Base-by-base conservation (phyloP, 2,329 filamentous ascomycete genomes). In the Ophiostoma ulmi region DNA sequence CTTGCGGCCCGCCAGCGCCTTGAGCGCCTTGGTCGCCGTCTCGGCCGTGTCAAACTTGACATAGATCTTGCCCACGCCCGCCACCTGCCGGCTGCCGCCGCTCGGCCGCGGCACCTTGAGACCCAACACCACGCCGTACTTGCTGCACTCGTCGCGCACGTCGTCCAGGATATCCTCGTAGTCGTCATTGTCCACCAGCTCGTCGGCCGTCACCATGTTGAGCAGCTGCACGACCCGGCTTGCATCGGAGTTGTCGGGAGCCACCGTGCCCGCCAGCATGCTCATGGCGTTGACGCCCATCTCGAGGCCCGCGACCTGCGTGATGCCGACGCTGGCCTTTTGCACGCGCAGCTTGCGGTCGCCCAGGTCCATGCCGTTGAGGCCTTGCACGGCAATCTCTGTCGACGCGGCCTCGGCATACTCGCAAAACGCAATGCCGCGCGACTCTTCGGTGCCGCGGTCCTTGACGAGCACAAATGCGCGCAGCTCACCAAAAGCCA, bases 261-360 rank as follows among this genome's bases (percentile, higher is more conserved):
- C 91, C 3, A 90, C 92, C 26, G 95, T 97, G 71, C 94, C 94
- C 52, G 95, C 95, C 76, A 99, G 91, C 87, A 97, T 93, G 68
- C 94, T 97, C 89, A 99, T 98, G 73, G 95, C 95, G 75, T 95
- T 96, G 73, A 99, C 94, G 70, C 94, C 93, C 86, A 97, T 96
- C 77, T 99, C 95, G 58, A 97, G 87, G 73, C 93, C 93, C 66
- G 92, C 86, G 31, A 93, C 93, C 79, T 99, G 95, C n/a, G 93
- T 94, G 73, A 93, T 90, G 75, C 95, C 95, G 74, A 97, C 91
- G 79, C 94, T 97, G 39, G 95, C 96, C 77, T 94, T 92, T 74
- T 88, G 85, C 48, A 97, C 93, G 81, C 91, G 94, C 70, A 99
- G 86, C 76, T 90, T 88, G 76, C 91, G 90, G 73, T 97, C 94